Evolutionary conservation across 495 filamentous ascomycete species (phyloP), one percentile per base, ranked within the genome.

Genomic region (Pseudomonodictys pantanalensis): DNA sequence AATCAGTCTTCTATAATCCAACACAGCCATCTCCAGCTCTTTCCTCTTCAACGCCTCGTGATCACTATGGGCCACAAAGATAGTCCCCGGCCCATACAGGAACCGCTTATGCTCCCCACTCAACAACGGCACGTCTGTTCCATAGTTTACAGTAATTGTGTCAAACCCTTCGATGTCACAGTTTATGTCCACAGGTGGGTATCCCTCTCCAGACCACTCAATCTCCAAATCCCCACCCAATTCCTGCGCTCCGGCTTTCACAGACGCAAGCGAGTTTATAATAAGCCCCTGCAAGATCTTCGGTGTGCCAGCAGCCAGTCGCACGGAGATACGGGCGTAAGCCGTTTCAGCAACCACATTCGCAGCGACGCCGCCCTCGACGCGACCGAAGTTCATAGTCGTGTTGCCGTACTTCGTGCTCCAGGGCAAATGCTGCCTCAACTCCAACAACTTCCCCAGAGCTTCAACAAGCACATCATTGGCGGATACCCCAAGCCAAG

Each of bases 341-440:
- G 92, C 92, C 29, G 76, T 64, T 54, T 86, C 83, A 1, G 92
- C 84, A 39, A 97, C 89, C 6, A 97, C 91, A 68, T 97, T 97
- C 0, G 78, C 79, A 3, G 92, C 93, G 0, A 96, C 90, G 0
- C 92, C 92, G 11, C 89, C 92, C 7, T 83, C 78, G 2, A 97
- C 76, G 15, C 70, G 61, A 0, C 92, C 92, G 38, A 97, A 80
- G 65, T 97, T 97, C 43, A 96, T 70, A 0, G 93, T 97, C 3
- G 89, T 92, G 24, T 86, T 84, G 0, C 93, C 92, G 65, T 88
- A 92, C 64, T 88, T 84, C 41, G 86, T 78, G 50, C 83, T 89
- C 7, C 73, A 76, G 0, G 93, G 93, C 18, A 96, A 67, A 18
- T 86, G 52, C 17, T 53, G 82, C 33, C 77, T 78, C 3, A 90